Conservation (phyloP, 208 protist genomes). For the Porcisia hertigi region DNA sequence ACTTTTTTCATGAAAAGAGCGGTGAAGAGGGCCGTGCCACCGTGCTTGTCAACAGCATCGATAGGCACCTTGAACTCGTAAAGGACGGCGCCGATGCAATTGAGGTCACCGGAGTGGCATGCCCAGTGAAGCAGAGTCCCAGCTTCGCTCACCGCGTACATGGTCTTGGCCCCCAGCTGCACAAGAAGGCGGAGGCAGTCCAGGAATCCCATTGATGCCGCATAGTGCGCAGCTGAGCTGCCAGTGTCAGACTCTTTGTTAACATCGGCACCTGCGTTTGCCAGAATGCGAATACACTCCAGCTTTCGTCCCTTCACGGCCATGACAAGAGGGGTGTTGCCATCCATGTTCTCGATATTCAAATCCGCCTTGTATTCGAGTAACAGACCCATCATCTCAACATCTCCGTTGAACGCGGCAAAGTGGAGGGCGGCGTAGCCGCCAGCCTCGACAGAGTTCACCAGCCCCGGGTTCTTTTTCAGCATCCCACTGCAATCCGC, state of each 20-base stretch:
- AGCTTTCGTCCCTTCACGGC: slow-evolving; percentile 74
- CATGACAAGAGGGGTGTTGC: slow-evolving; percentile 85
- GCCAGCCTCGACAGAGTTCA: slow-evolving; percentile 77
- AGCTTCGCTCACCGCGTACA: slow-evolving; percentile 54
- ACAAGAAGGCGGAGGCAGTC: slow-evolving; percentile 69
- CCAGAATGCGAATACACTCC: slow-evolving; percentile 58
- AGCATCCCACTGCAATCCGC: slow-evolving; percentile 52
- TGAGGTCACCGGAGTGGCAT: slow-evolving; percentile 74
- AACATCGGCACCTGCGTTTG: slow-evolving; percentile 69
- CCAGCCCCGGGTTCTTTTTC: slow-evolving; percentile 54
- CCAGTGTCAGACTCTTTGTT: slow-evolving; percentile 61
- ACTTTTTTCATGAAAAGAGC: slow-evolving; percentile 84
- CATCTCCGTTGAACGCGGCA: slow-evolving; percentile 83
- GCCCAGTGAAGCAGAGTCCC: slow-evolving; percentile 89
- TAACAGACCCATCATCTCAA: slow-evolving; percentile 69
- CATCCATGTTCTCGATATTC: slow-evolving; percentile 82
- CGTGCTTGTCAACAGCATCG: slow-evolving; percentile 71
- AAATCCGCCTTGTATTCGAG: slow-evolving; percentile 56
- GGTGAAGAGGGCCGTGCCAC: slow-evolving; percentile 83
- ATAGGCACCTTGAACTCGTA: slow-evolving; percentile 84
- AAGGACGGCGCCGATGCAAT: slow-evolving; percentile 74
- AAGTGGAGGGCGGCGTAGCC: slow-evolving; percentile 90
- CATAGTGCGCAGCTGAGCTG: slow-evolving; percentile 77
- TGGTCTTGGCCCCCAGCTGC: slow-evolving; percentile 56
- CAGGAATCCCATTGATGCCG: slow-evolving; percentile 74